A percentile compares a stretch with the other conserved stretches of the same genome.
phyloP scores from a whole-genome alignment of 2,329 filamentous ascomycete species.

The Claviceps maximensis region DNA sequence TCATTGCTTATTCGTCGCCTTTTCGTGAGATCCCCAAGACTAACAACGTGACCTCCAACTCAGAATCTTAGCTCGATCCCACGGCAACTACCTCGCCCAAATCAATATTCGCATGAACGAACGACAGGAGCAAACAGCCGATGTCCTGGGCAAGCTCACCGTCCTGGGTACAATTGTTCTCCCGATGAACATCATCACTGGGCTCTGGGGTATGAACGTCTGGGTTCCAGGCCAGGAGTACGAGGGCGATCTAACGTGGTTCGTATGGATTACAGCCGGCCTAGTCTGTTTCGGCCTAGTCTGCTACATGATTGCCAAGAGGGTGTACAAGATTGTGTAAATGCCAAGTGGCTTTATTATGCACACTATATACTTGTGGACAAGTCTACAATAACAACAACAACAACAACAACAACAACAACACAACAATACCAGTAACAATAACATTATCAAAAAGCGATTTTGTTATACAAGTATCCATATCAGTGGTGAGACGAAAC shows the following conservation, averaged over 20 bases:
- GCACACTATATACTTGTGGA: too few relatives aligned
- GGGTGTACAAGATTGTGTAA: constrained; percentile 66
- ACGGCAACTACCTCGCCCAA: constrained; percentile 96
- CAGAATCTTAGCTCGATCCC: constrained; percentile 72
- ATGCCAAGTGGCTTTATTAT: too few relatives aligned
- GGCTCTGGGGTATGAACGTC: constrained; percentile 98
- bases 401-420: too few relatives aligned
- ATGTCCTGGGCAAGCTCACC: constrained; percentile 87
- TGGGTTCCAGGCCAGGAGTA: constrained; percentile 85
- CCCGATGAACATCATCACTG: constrained; percentile 98
- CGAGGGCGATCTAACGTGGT: constrained; percentile 64
- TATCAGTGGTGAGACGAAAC: too few relatives aligned
- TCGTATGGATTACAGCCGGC: constrained; percentile 59
- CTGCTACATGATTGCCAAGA: constrained; percentile 73
- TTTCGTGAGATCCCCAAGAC: neutral
- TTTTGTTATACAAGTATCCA: too few relatives aligned
- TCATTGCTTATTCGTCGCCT: neutral
- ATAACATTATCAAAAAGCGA: too few relatives aligned
- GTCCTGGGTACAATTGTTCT: constrained; percentile 94
- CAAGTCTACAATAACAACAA: too few relatives aligned
- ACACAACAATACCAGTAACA: too few relatives aligned
- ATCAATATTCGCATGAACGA: constrained; percentile 99
- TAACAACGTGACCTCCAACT: neutral
- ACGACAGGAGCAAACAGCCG: constrained; percentile 86
- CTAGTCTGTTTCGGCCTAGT: constrained; percentile 65